phyloP scores from a whole-genome alignment of 352 stramenopile genomes.

The Phytophthora pini region DNA sequence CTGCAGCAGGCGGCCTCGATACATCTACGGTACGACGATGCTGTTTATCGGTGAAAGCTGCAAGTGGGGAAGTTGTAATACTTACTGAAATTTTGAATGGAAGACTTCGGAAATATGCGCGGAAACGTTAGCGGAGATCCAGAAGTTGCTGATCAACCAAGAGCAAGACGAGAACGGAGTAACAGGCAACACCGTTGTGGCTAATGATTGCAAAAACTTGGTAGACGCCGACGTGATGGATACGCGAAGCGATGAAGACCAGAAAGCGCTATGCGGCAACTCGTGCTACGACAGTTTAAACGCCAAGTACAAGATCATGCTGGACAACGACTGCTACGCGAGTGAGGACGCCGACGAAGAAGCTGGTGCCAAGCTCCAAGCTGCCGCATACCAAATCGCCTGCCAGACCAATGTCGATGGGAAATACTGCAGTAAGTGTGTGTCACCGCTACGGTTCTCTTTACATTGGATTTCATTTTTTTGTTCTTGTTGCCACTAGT shows the following conservation, averaged over 20 bases:
- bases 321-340: conserved; percentile 73
- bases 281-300: conserved; percentile 61
- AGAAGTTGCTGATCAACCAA: conserved; percentile 57
- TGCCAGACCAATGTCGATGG: conserved; percentile 59
- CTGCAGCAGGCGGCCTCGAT: conserved; percentile 13
- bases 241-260: conserved; percentile 57
- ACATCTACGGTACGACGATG: conserved; percentile 12
- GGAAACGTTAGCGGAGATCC: conserved; percentile 54
- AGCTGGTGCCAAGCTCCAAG: conserved; percentile 61
- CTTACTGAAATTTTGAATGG: neutral
- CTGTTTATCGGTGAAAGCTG: too few species aligned
- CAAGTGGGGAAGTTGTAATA: too few species aligned
- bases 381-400: conserved; percentile 72
- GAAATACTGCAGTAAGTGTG: conserved; percentile 79
- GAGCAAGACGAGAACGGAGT: conserved; percentile 70
- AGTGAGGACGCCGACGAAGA: conserved; percentile 60
- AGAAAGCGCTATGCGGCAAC: conserved; percentile 69
- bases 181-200: conserved; percentile 52
- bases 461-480: too few species aligned
- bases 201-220: conserved; percentile 70
- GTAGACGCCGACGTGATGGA: conserved; percentile 64
- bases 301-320: conserved; percentile 67
- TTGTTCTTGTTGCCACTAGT: conserved; percentile 35
- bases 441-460: too few species aligned
- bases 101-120: conserved; percentile 44